Percentiles rank a stretch among this genome's conserved stretches.
phyloP scores from a whole-genome alignment of 2,329 filamentous ascomycete genomes.

The Fusarium azukiicola region DNA sequence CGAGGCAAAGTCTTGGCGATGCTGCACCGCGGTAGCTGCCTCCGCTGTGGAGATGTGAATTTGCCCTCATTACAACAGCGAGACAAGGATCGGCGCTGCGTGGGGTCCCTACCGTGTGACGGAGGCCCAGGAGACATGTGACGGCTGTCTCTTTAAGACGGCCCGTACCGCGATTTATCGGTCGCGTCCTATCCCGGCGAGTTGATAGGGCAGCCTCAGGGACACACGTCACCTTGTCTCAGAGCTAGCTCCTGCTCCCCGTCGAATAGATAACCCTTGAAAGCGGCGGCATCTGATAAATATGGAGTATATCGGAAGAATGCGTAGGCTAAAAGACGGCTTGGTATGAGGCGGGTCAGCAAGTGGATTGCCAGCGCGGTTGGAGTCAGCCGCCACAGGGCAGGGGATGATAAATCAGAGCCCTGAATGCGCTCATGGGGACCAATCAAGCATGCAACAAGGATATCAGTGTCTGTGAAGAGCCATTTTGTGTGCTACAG shows the following conservation, averaged over 20 bases:
- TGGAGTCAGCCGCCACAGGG: background rate
- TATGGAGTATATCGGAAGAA: background rate
- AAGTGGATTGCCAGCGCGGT: background rate
- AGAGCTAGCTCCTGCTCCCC: background rate
- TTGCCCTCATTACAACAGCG: background rate
- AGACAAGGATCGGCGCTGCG: background rate
- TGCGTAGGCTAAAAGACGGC: background rate
- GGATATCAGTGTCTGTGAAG: background rate
- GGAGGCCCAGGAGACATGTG: background rate
- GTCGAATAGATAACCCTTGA: background rate
- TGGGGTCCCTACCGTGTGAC: background rate
- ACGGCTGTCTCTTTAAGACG: background rate
- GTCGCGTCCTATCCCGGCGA: background rate
- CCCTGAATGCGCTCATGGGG: background rate
- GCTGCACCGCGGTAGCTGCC: background rate
- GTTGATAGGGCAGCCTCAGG: too few species aligned
- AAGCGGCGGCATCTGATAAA: background rate
- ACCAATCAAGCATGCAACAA: background rate
- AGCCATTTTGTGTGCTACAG: background rate
- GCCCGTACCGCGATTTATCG: constrained; percentile 2
- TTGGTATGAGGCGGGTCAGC: background rate
- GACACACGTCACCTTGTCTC: background rate
- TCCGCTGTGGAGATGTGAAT: background rate
- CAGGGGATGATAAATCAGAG: background rate
- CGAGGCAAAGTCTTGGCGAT: background rate